phyloP scores from a whole-genome alignment of 768 basidiomycete species.

The Leucogyrophana mollusca region DNA sequence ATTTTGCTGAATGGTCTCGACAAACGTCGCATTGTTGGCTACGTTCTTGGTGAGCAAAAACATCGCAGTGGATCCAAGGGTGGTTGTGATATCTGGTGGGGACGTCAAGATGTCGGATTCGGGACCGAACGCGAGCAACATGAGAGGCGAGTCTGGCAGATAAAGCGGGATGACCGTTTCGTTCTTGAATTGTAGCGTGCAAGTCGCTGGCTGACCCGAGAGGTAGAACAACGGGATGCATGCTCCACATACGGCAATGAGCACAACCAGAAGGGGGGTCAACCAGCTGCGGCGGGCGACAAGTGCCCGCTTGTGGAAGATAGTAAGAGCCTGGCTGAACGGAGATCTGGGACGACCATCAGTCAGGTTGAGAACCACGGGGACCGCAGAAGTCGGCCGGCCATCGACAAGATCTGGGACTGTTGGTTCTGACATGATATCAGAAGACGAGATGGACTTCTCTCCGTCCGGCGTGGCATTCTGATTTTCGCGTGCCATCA shows the following conservation, averaged over 20 bases:
- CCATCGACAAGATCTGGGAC: slow-evolving; percentile 4
- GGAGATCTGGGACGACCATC: slow-evolving; percentile 55
- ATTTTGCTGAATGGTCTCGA: slow-evolving; percentile 47
- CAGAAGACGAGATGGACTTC: slow-evolving; percentile 14
- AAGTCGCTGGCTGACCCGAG: slow-evolving; percentile 47
- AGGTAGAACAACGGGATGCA: slow-evolving; percentile 71
- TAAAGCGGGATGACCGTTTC: slow-evolving; percentile 48
- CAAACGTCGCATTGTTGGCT: slow-evolving; percentile 60
- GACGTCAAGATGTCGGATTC: slow-evolving; percentile 44
- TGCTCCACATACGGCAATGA: slow-evolving; percentile 59
- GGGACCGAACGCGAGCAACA: slow-evolving; percentile 26
- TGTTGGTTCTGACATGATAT: background rate
- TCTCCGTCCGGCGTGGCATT: slow-evolving; percentile 18
- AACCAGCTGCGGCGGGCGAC: slow-evolving; percentile 70
- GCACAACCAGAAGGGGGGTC: slow-evolving; percentile 51
- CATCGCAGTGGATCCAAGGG: slow-evolving; percentile 42
- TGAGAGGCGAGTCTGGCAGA: slow-evolving; percentile 48
- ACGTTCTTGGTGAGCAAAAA: slow-evolving; percentile 40
- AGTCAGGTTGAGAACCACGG: slow-evolving; percentile 40
- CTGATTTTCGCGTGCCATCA: slow-evolving; percentile 50
- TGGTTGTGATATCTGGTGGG: slow-evolving; percentile 50
- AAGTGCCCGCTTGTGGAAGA: slow-evolving; percentile 69
- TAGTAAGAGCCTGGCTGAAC: slow-evolving; percentile 64
- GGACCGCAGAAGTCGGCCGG: slow-evolving; percentile 4
- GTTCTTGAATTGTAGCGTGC: slow-evolving; percentile 38